phyloP scores from a whole-genome alignment of 352 stramenopile genomes.

The Globisporangium alternatum region DNA sequence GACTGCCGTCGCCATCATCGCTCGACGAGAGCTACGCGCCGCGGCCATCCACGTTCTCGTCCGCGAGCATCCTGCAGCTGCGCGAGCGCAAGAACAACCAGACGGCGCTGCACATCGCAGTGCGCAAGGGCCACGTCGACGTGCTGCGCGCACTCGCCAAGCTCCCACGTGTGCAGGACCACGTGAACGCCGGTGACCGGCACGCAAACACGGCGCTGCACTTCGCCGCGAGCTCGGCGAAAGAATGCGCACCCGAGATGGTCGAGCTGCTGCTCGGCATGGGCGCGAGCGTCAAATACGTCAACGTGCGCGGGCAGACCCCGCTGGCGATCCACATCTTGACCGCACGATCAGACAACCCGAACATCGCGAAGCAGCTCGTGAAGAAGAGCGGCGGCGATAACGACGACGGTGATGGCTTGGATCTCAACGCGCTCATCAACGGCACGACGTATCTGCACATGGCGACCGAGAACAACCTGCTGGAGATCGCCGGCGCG shows the following conservation, averaged over 20 bases:
- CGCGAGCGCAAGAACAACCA: constrained; percentile 84
- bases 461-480: constrained; percentile 68
- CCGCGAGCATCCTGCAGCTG: constrained; percentile 67
- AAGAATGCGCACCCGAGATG: constrained; percentile 54
- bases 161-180: constrained; percentile 63
- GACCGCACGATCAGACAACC: constrained; percentile 59
- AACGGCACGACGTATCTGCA: constrained; percentile 84
- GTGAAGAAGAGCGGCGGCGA: constrained; percentile 29
- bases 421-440: constrained; percentile 60
- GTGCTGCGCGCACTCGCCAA: constrained; percentile 77
- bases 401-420: neutral
- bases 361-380: constrained; percentile 53
- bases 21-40: constrained; percentile 35
- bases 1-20: constrained; percentile 22
- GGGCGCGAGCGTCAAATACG: constrained; percentile 51
- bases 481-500: constrained; percentile 63
- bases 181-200: constrained; percentile 73
- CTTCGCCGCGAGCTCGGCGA: constrained; percentile 67
- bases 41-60: constrained; percentile 25
- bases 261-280: constrained; percentile 68
- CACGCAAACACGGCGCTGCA: constrained; percentile 82
- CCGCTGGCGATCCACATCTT: constrained; percentile 84
- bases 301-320: constrained; percentile 82
- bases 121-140: constrained; percentile 81
- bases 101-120: constrained; percentile 80